Conservation (phyloP, 306 rosid species). For the Macrotyloma uniflorum region DNA sequence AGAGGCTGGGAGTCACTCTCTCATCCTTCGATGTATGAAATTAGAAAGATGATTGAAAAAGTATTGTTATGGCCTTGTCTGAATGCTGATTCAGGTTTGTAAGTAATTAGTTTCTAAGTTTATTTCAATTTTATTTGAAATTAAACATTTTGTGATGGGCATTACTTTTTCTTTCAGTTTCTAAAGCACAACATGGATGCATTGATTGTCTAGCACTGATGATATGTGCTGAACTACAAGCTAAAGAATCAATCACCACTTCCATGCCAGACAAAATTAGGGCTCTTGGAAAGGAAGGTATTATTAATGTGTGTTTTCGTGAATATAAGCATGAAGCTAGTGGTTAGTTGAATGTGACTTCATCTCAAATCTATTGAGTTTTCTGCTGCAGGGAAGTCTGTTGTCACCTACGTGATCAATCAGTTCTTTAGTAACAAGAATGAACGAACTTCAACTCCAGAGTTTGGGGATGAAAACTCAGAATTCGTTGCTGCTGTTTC, state of each 20-base stretch:
- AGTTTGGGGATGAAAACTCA: constrained; percentile 35
- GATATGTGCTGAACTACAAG: constrained; percentile 80
- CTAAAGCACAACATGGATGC: constrained; percentile 92
- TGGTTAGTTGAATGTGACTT: constrained; percentile 31
- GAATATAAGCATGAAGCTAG: constrained; percentile 13
- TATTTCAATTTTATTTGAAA: constrained; percentile 11
- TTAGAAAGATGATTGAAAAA: constrained; percentile 64
- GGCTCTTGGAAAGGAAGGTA: constrained; percentile 53
- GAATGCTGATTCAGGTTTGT: constrained; percentile 74
- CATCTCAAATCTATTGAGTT: constrained; percentile 46
- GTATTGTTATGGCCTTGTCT: constrained; percentile 78
- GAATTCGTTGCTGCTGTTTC: constrained; percentile 39
- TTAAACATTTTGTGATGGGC: constrained; percentile 21
- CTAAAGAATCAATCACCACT: constrained; percentile 43
- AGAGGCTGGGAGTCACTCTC: constrained; percentile 67
- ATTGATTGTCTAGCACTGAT: constrained; percentile 89
- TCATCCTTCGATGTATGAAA: constrained; percentile 57
- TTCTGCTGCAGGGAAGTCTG: constrained; percentile 45
- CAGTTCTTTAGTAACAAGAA: constrained; percentile 44
- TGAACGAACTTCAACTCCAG: constrained; percentile 34
- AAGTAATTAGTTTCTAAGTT: constrained; percentile 21
- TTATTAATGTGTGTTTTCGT: constrained; percentile 26
- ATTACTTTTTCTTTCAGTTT: constrained; percentile 55
- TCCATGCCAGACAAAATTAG: constrained; percentile 39
- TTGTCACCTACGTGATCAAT: constrained; percentile 54